A percentile compares a stretch with the other conserved stretches of the same genome.
phyloP scores from a whole-genome alignment of 148 eudicot genomes.

The Gaultheria prostrata region DNA sequence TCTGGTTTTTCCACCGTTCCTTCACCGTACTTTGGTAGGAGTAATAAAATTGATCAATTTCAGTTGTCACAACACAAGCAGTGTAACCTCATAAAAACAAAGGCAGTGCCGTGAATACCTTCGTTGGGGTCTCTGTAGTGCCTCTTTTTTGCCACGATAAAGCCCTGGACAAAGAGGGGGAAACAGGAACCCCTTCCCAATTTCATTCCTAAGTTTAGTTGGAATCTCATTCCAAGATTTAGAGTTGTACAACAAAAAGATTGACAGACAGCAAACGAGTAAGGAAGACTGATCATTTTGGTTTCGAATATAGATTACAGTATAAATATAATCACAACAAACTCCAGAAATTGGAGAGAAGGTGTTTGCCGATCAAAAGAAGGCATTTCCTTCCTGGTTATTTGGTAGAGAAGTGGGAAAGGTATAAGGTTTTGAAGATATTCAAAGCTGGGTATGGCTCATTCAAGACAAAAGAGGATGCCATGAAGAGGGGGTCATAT shows the following conservation, averaged over 20 bases:
- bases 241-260: background rate
- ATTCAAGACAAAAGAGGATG: constrained; percentile 30
- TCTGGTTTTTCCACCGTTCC: constrained; percentile 10
- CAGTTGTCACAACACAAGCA: constrained; percentile 21
- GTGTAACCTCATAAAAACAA: background rate
- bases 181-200: constrained; percentile 23
- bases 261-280: background rate
- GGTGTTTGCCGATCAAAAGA: constrained; percentile 14
- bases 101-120: constrained; percentile 17
- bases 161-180: constrained; percentile 28
- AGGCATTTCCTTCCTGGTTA: constrained; percentile 27
- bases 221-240: constrained; percentile 13
- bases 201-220: background rate
- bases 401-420: constrained; percentile 23
- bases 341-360: constrained; percentile 28
- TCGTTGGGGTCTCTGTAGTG: constrained; percentile 17
- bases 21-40: background rate
- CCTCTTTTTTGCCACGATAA: constrained; percentile 15
- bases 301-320: constrained; percentile 23
- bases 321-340: constrained; percentile 25
- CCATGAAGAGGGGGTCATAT: constrained; percentile 37
- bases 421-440: constrained; percentile 23
- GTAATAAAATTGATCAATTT: constrained; percentile 12
- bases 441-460: constrained; percentile 32
- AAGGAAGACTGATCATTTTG: constrained; percentile 16